These are phyloP conservation scores for Grosmannia huntii DNA, from an alignment of 2,329 filamentous ascomycete genomes.

Conservation along the genomic window DNA sequence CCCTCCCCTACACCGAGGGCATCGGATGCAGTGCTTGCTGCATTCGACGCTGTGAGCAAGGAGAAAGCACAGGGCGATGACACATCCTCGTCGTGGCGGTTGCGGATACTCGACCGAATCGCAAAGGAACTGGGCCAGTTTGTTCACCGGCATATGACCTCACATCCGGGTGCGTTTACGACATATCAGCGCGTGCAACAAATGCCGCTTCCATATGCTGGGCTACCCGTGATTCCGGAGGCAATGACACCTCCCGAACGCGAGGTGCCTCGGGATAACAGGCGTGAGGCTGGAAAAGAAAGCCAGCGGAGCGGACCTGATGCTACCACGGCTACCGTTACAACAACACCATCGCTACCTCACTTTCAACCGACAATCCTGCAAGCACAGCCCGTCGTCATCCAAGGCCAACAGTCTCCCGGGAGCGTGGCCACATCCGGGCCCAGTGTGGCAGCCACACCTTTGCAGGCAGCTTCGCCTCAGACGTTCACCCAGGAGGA, in stretches of 20 bases:
- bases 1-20: constrained; percentile 34
- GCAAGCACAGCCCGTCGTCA: constrained; percentile 23
- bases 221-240: constrained; percentile 54
- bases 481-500: constrained; percentile 55
- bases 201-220: constrained; percentile 61
- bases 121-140: constrained; percentile 76
- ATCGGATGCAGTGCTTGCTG: constrained; percentile 17
- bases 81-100: constrained; percentile 46
- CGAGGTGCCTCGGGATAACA: constrained; percentile 3
- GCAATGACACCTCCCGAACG: constrained; percentile 18
- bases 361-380: constrained; percentile 37
- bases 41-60: background rate
- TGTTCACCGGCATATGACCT: constrained; percentile 66
- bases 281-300: background rate
- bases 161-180: constrained; percentile 76
- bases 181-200: constrained; percentile 59
- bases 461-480: background rate
- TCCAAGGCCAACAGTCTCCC: constrained; percentile 16
- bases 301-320: constrained; percentile 8
- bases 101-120: constrained; percentile 68
- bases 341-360: constrained; percentile 23
- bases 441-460: background rate
- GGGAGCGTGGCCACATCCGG: constrained; percentile 8
- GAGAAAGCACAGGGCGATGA: constrained; percentile 20
- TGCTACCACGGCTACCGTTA: constrained; percentile 5